Percentiles rank a stretch among this genome's conserved stretches.
These are phyloP conservation scores for Tylopilus rubrobrunneus DNA, from an alignment of 768 basidiomycete genomes.

Conservation along the genomic window DNA sequence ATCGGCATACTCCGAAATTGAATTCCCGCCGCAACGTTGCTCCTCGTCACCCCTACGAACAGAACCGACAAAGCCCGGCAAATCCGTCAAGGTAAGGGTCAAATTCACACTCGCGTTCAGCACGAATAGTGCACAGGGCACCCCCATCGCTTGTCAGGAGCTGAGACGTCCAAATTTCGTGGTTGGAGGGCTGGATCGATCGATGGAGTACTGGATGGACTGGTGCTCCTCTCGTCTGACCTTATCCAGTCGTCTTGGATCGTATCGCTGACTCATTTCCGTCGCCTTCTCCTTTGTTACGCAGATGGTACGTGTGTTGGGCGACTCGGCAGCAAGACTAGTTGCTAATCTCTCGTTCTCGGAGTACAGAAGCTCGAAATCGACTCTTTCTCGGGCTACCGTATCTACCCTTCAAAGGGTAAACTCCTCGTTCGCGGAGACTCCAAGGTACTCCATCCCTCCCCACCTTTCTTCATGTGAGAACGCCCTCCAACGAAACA, in stretches of 20 bases:
- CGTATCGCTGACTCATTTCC: slow-evolving; percentile 16
- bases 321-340: not conserved
- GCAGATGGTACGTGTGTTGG: slow-evolving; percentile 25
- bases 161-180: slow-evolving; percentile 4
- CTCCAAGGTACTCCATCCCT: slow-evolving; percentile 65
- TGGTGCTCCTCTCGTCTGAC: slow-evolving; percentile 12
- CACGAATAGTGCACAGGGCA: slow-evolving; percentile 6
- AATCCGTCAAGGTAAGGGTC: slow-evolving; percentile 59
- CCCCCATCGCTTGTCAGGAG: slow-evolving; percentile 1
- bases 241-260: slow-evolving; percentile 8
- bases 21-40: slow-evolving; percentile 20
- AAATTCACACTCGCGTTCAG: slow-evolving; percentile 26
- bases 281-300: not conserved
- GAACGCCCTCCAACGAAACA: not conserved
- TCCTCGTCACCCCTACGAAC: slow-evolving; percentile 9
- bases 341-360: not conserved
- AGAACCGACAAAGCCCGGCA: slow-evolving; percentile 30
- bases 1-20: slow-evolving; percentile 29
- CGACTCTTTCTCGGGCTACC: slow-evolving; percentile 96
- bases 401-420: slow-evolving; percentile 98
- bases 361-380: slow-evolving; percentile 88
- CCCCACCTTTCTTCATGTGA: not conserved
- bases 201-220: slow-evolving; percentile 35
- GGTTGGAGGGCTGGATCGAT: slow-evolving; percentile 41
- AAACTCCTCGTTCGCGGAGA: slow-evolving; percentile 93